Evolutionary conservation across 345 rosid species (phyloP), one percentile per base, ranked within the genome.

Genomic region (Erucastrum elatum): DNA sequence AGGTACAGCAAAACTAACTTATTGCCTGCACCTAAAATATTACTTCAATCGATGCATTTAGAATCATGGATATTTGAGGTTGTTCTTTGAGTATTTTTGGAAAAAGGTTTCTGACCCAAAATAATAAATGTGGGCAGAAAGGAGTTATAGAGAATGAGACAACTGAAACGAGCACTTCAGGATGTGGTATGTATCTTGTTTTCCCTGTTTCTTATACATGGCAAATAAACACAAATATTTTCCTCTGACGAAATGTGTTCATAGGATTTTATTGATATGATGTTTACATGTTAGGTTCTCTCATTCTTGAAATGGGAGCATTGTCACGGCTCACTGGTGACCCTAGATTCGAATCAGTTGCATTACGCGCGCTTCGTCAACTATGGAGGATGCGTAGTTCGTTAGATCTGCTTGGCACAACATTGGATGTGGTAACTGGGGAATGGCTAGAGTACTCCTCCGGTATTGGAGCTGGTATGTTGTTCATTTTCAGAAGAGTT

Each of bases 261-360:
- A 17, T 77, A 21, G 62, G 69, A 59, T 69, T 44, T 27, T 61
- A 17, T 58, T 73, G 66, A 55, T 69, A 80, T 75, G 71, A 37
- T 35, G 68, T 17, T 35, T 33, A 60, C 70, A 12, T 25, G 61
- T 61, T 74, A 94, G 97, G 98, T 84, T 92, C 97, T 77, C 84
- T 94, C 72, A 92, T 94, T 82, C 97, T 92, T 81, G 98, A 94
- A 85, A 92, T 91, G 97, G 98, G 98, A 86, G 91, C 97, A 67
- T 77, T 94, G 75, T 94, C 98, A 81, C 90, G 83, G 74, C 86
- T 94, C 84, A 92, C 97, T 49, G 97, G 92, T 72, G 94, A 94
- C 82, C 92, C 94, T 71, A 85, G 86, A 74, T 94, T 86, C 71
- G 98, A 94, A 77, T 85, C 89, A 72, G 98, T 89, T 70, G 95